Base-by-base conservation (phyloP, 495 filamentous ascomycete species). In the Aspergillus haitiensis region DNA sequence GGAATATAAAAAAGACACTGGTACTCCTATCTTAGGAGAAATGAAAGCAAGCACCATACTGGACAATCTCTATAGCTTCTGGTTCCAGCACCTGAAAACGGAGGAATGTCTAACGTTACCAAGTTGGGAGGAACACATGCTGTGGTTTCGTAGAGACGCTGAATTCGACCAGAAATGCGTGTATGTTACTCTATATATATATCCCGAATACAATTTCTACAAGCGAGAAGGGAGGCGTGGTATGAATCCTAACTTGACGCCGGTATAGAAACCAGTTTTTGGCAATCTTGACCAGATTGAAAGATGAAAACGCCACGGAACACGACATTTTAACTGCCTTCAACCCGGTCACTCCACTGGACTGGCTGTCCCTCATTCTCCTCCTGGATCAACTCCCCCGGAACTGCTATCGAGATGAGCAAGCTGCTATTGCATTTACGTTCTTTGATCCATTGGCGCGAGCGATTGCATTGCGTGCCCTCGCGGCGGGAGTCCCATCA, bases 341-440 rank as follows among this genome's bases (percentile, higher is more conserved):
- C 3, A 65, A 64, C 18, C 58, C 61, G 8, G 54, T 46, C 5
- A 65, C 64, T 0, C 60, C 68, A 0, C 44, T 67, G 1, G 56
- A 61, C 11, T 74, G 70, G 70, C 61, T 74, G 6, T 63, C 59
- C 21, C 49, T 70, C 1, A 46, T 72, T 8, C 27, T 74, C 13
- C 60, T 74, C 1, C 57, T 74, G 16, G 72, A 74, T 32, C 72
- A 74, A 21, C 47, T 72, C 6, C 56, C 72, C 9, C 67, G 72
- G 5, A 74, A 74, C 50, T 74, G 72, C 63, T 71, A 69, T 60
- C 65, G 72, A 9, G 70, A 66, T 13, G 55, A 56, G 11, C 64
- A 67, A 15, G 63, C 72, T 5, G 72, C 67, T 47, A 11, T 67
- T 3, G 72, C 72, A 1, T 74, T 71, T 47, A 61, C 44, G 0